These are phyloP conservation scores for Heterobasidion annosum DNA, from an alignment of 1,284 basidiomycete genomes.

Conservation along the genomic window DNA sequence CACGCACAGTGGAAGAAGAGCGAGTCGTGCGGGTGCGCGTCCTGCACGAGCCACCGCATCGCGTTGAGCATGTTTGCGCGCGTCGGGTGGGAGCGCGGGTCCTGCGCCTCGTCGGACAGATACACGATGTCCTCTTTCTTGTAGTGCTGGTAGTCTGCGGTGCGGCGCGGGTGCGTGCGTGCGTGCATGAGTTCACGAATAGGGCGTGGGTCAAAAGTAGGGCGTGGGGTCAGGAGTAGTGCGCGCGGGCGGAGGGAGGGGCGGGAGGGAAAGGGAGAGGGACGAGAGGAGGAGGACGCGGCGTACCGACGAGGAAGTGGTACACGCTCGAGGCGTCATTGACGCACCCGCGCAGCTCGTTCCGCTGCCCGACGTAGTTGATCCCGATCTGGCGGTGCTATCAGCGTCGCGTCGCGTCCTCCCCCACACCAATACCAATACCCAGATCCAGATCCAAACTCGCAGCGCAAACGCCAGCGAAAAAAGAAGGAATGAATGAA, in stretches of 20 bases:
- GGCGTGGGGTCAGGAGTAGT: no score
- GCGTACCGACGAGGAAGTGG: conserved; percentile 61
- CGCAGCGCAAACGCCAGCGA: background rate
- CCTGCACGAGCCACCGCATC: conserved; percentile 82
- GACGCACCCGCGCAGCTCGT: conserved; percentile 69
- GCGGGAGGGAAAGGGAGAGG: no score
- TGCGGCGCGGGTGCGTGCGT: background rate
- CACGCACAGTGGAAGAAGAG: conserved; percentile 80
- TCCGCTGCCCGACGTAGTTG: conserved; percentile 63
- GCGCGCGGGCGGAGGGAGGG: background rate
- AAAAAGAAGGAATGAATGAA: background rate
- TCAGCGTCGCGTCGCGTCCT: conserved; percentile 1
- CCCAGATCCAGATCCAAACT: background rate
- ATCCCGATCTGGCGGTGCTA: conserved; percentile 52
- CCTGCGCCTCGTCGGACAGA: conserved; percentile 63
- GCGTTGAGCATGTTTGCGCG: conserved; percentile 72
- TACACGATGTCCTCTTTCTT: conserved; percentile 66
- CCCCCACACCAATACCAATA: no score
- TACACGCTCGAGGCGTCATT: conserved; percentile 75
- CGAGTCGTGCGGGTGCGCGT: conserved; percentile 70
- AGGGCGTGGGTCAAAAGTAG: no score
- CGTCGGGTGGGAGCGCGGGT: conserved; percentile 62
- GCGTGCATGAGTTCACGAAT: background rate
- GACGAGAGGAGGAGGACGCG: background rate
- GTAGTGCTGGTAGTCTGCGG: conserved; percentile 53